Conservation (phyloP, 139 green algal species). For the Limnomonas spitsbergensis region DNA sequence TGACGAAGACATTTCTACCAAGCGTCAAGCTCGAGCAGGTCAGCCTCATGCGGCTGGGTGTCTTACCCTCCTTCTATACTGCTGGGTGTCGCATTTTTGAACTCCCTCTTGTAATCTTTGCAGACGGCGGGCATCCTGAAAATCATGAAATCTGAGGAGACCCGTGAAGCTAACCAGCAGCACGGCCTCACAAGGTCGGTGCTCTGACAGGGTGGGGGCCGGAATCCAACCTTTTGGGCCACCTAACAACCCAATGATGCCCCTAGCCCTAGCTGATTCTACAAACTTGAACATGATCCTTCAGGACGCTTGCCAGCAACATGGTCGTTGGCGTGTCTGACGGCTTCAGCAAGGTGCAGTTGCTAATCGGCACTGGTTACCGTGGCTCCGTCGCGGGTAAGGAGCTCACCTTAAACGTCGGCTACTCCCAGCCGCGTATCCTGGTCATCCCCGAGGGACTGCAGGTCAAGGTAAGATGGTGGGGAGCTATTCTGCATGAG, state of each 20-base stretch:
- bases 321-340: constrained; percentile 85
- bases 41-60: not conserved
- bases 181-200: constrained; percentile 69
- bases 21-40: constrained; percentile 66
- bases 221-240: not conserved
- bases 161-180: constrained; percentile 46
- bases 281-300: too few relatives aligned
- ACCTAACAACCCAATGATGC: not conserved
- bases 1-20: constrained; percentile 63
- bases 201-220: not conserved
- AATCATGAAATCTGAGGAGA: constrained; percentile 50
- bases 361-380: constrained; percentile 91
- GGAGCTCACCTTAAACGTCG: constrained; percentile 85
- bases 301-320: constrained; percentile 83
- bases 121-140: constrained; percentile 56
- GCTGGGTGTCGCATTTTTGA: not conserved
- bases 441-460: constrained; percentile 84
- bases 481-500: too few relatives aligned
- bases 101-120: not conserved
- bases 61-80: not conserved
- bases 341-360: constrained; percentile 82
- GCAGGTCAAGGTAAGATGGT: constrained; percentile 58
- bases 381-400: constrained; percentile 69
- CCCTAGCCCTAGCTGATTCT: too few relatives aligned
- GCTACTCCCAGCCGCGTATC: constrained; percentile 85